These are phyloP conservation scores for Sporisorium graminicola DNA, from an alignment of 1,284 basidiomycete genomes.

Conservation along the genomic window DNA sequence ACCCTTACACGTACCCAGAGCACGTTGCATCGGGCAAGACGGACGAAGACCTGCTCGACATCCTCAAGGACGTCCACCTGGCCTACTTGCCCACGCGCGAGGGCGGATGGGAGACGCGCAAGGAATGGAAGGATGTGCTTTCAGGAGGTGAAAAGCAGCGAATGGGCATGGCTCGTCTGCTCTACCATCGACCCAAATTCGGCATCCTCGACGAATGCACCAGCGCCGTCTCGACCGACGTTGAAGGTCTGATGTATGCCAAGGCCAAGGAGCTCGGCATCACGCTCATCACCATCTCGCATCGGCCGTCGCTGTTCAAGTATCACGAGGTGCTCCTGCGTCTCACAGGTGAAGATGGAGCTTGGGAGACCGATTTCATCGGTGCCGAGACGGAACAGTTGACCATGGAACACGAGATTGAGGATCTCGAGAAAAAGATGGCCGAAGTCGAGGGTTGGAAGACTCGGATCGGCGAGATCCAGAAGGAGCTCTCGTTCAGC, in stretches of 20 bases:
- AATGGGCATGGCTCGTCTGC: slow-evolving; percentile 75
- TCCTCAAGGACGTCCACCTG: slow-evolving; percentile 84
- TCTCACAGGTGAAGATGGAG: slow-evolving; percentile 76
- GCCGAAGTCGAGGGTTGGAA: slow-evolving; percentile 71
- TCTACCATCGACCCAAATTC: slow-evolving; percentile 82
- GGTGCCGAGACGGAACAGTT: slow-evolving; percentile 81
- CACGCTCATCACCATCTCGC: slow-evolving; percentile 84
- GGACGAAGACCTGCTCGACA: slow-evolving; percentile 79
- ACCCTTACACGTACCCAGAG: slow-evolving; percentile 65
- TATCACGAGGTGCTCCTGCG: slow-evolving; percentile 86
- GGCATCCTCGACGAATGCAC: slow-evolving; percentile 83
- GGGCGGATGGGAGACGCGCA: slow-evolving; percentile 81
- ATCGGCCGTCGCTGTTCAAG: slow-evolving; percentile 73
- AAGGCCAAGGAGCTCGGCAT: slow-evolving; percentile 91
- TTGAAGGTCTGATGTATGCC: slow-evolving; percentile 95
- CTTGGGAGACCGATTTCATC: slow-evolving; percentile 79
- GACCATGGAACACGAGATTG: slow-evolving; percentile 73
- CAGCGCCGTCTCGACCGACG: slow-evolving; percentile 94
- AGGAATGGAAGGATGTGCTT: slow-evolving; percentile 83
- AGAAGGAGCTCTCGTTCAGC: slow-evolving; percentile 70
- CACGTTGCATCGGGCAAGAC: slow-evolving; percentile 73
- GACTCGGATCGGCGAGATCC: slow-evolving; percentile 69
- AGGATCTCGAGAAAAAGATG: slow-evolving; percentile 69
- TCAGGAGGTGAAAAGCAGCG: slow-evolving; percentile 94
- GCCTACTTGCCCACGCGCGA: slow-evolving; percentile 88